Evolutionary conservation across 23 red algal genomes (phyloP), one percentile per base, ranked within the genome.

Genomic region (Pyropia yezoensis): DNA sequence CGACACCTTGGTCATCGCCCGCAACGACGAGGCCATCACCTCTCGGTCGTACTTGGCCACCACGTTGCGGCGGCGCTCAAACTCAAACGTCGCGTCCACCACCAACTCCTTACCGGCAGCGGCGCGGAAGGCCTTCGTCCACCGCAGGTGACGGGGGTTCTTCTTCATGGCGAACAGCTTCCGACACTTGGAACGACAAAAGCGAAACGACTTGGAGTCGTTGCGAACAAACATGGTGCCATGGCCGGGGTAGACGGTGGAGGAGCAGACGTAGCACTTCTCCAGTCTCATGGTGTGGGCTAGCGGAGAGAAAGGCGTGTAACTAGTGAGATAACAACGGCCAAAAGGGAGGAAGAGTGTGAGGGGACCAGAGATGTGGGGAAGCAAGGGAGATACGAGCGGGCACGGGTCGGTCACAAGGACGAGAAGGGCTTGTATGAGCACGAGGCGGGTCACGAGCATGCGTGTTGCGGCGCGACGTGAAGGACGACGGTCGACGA

Each of bases 161-260:
- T 85, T 74, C 59, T 89, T 90, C 69, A 89, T 77, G 19, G 65
- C 70, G 33, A 97, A 97, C 30, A 66, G 86, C 52, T 79, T 83
- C 27, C 85, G 78, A 67, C 93, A 97, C 58, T 97, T 97, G 25
- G 85, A 90, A 29, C 93, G 85, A 67, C 93, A 97, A 62, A 97
- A 97, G 23, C 85, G 66, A 29, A 97, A 90, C 14, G 61, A 51
- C 59, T 82, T 97, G 33, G 93, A 70, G 60, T 97, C 93, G 59
- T 97, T 97, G 11, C 93, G 79, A 39, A 97, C 82, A 52, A 90
- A 90, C 70, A 89, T 71, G 32, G 50, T 82, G 18, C 93, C 93
- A 55, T 97, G 93, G 1, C 93, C 93, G 3, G 93, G 93, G 77
- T 97, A 97, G 1, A 97, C 73, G 7, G 85, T 90, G 59, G 78